These are phyloP conservation scores for Talaromyces sp. DNA, from an alignment of 2,329 filamentous ascomycete species.

Conservation along the genomic window DNA sequence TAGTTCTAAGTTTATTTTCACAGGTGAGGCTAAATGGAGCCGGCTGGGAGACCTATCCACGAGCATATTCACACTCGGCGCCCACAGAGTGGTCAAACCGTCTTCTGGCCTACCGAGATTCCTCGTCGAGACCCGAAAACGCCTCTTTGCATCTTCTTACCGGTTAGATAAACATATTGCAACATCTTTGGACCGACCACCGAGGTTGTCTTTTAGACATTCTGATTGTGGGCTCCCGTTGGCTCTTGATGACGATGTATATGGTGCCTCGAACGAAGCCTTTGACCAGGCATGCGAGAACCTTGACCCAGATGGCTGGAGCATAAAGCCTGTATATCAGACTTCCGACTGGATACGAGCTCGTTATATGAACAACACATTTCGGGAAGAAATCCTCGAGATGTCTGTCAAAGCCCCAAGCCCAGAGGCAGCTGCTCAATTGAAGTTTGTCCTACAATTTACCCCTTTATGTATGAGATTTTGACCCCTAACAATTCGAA, in stretches of 20 bases:
- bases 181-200: constrained; percentile 2
- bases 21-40: constrained; percentile 1
- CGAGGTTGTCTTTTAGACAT: not conserved
- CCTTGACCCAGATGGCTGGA: not conserved
- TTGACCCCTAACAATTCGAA: not conserved
- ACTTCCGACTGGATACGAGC: constrained; percentile 1
- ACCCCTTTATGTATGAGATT: no score
- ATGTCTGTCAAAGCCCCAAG: not conserved
- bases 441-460: not conserved
- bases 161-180: constrained; percentile 2
- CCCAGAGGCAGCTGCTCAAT: not conserved
- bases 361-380: not conserved
- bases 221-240: not conserved
- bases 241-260: not conserved
- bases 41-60: constrained; percentile 4
- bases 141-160: constrained; percentile 5
- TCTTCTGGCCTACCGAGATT: not conserved
- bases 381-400: constrained; percentile 7
- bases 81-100: not conserved
- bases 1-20: not conserved
- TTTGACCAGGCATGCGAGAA: not conserved
- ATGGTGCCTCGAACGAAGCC: not conserved
- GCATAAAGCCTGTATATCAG: not conserved
- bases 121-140: not conserved
- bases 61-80: not conserved